A percentile compares a stretch with the other conserved stretches of the same genome.
phyloP scores from a whole-genome alignment of 148 eudicot genomes.

The Amaranthus hypochondriacus region DNA sequence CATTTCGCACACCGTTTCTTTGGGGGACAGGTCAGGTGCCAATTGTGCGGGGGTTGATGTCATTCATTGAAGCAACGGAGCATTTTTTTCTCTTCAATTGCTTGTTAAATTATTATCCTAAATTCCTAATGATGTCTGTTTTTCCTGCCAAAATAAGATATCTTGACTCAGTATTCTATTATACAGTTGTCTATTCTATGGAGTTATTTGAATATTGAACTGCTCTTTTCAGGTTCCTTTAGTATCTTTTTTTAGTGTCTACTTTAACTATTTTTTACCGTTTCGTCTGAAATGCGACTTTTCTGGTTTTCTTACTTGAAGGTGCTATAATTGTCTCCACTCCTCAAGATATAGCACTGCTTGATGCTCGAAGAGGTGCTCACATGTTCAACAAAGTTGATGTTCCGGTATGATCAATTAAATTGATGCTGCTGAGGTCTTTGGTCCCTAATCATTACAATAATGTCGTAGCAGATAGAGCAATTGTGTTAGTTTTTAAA shows the following conservation, averaged over 20 bases:
- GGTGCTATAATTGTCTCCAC: constrained; percentile 84
- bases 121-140: too few species aligned
- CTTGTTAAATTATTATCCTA: too few species aligned
- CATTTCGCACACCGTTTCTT: background rate
- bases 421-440: background rate
- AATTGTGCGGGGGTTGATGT: background rate
- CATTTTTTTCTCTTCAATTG: background rate
- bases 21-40: background rate
- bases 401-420: constrained; percentile 64
- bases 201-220: background rate
- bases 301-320: constrained; percentile 22
- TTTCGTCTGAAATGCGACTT: background rate
- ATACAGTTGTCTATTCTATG: background rate
- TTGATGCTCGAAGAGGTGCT: constrained; percentile 93
- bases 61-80: background rate
- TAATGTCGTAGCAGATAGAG: background rate
- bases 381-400: constrained; percentile 82
- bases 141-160: background rate
- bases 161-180: constrained; percentile 1
- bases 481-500: background rate
- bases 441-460: background rate
- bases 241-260: background rate
- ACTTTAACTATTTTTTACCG: background rate
- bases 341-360: constrained; percentile 84
- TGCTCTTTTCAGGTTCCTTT: background rate